These are phyloP conservation scores for Bromus sterilis DNA, from an alignment of 176 grass and related monocot species.

Conservation along the genomic window DNA sequence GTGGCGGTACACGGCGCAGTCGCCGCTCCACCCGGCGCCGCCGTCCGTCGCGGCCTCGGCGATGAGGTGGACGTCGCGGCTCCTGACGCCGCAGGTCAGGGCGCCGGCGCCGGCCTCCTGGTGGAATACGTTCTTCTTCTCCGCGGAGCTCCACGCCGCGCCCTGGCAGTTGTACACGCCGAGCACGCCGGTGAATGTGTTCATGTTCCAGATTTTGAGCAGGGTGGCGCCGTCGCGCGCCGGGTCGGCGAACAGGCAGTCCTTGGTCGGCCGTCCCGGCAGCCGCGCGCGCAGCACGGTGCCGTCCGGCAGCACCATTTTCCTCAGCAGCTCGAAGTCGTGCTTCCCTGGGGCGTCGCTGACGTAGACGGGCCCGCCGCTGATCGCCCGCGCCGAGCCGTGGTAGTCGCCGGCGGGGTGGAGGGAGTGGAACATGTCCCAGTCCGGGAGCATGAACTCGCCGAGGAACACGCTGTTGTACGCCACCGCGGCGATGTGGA, in stretches of 20 bases:
- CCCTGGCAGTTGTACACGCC: slow-evolving; percentile 99
- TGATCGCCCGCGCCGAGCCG: slow-evolving; percentile 82
- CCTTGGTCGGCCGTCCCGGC: slow-evolving; percentile 73
- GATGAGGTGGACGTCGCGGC: slow-evolving; percentile 70
- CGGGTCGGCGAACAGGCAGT: slow-evolving; percentile 81
- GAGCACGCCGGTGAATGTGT: slow-evolving; percentile 77
- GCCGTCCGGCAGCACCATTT: slow-evolving; percentile 84
- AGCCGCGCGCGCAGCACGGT: slow-evolving; percentile 70
- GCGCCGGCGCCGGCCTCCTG: slow-evolving; percentile 36
- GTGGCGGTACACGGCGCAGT: slow-evolving; percentile 61
- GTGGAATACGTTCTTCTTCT: slow-evolving; percentile 92
- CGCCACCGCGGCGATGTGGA: slow-evolving; percentile 82
- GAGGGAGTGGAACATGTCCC: slow-evolving; percentile 97
- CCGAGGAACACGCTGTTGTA: slow-evolving; percentile 96
- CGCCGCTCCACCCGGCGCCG: slow-evolving; percentile 62
- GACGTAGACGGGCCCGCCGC: slow-evolving; percentile 82
- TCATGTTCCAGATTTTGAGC: slow-evolving; percentile 99
- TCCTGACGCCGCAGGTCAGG: slow-evolving; percentile 45
- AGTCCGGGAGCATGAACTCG: slow-evolving; percentile 97
- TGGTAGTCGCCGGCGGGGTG: slow-evolving; percentile 90
- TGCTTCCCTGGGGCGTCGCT: slow-evolving; percentile 94
- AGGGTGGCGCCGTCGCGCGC: slow-evolving; percentile 76
- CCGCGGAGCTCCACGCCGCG: slow-evolving; percentile 74
- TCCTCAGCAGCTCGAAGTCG: slow-evolving; percentile 81
- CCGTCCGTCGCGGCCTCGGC: slow-evolving; percentile 50